Evolutionary conservation across 2,329 filamentous ascomycete species (phyloP), one percentile per base, ranked within the genome.

Genomic region (Didymellaceae sp.): DNA sequence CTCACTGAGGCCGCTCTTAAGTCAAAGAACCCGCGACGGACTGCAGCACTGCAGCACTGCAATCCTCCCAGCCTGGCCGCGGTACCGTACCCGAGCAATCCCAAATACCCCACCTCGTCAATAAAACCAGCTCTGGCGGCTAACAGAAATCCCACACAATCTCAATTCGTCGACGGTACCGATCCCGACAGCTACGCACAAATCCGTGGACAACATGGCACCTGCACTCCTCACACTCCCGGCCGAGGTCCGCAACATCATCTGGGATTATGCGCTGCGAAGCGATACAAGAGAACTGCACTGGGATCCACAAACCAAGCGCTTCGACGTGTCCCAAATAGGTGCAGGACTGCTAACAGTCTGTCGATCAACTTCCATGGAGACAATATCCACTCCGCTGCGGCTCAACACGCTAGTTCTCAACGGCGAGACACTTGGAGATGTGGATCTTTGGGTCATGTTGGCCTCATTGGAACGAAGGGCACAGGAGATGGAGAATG

Each of bases 281-380:
- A 35, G 20, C 22, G 22, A 35, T 9, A 25, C 41, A 11, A 13
- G 20, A 1, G 7, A 18, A 5, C 30, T 45, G 7, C 17, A 30
- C 11, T 32, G 31, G n/a, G 25, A 41, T 9, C 1, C 35, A 0
- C n/a, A 9, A 2, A 35, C 24, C 7, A 47, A 35, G 13, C 55
- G 54, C 4, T 61, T 63, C 35, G 46, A 59, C 11, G 37, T 54
- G 2, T 42, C 41, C 6, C 2, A 20, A 0, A 63, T 62, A 17
- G 59, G 55, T 2, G 49, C 54, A 3, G 57, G 58, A 0, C 43
- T 66, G 6, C 11, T 58, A 11, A 45, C 44, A 3, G 54, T 52
- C 1, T 65, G 58, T 38, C 57, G 56, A 26, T 50, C 39, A 3
- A 34, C 57, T 1, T 52, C 49, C 11, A 11, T 42, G 8, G 55